Base-by-base conservation (phyloP, 768 basidiomycete genomes). In the Termitomyces sp. region DNA sequence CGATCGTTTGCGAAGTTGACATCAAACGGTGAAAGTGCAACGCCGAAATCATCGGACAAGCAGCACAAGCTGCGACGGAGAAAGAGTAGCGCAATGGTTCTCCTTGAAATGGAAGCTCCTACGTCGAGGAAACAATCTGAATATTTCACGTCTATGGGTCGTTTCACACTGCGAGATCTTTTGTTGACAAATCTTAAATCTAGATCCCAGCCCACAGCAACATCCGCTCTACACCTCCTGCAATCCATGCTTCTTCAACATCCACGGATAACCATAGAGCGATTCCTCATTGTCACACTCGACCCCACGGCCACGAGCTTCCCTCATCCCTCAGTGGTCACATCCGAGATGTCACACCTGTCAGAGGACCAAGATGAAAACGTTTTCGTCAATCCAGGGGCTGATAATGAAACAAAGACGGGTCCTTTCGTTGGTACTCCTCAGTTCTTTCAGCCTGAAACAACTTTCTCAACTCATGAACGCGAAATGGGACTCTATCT, bases 151-250 rank as follows among this genome's bases (percentile, higher is more conserved):
- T 86, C 92, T 0, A 83, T 90, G 72, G 91, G 89, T 12, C 84
- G 94, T 17, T 98, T 94, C 75, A 95, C 92, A 5, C 78, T 98
- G 40, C 94, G 92, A 68, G 96, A 98, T 64, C 79, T 98, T 34
- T 73, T 98, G 8, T 65, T 92, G 48, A 81, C 91, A 44, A 94
- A 94, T 66, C 73, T 97, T 23, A 78, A 82, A 23, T 93, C 91
- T 5, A 74, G 74, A 53, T 82, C 80, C 10, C 82, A 85, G 57
- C 69, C 83, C 0, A 84, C 92, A 0, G 80, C 82, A 1, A 86
- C 88, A 0, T 84, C 92, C 10, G 91, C 93, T 3, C 74, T 97
- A 51, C 89, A 92, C 63, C 78, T 98, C 9, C 73, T 96, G 5
- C 85, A 87, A 59, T 86, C 90, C 0, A 78, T 96, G 67, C 77